Evolutionary conservation across 352 stramenopile genomes (phyloP), one percentile per base, ranked within the genome.

Genomic region (Phytophthora constricta): DNA sequence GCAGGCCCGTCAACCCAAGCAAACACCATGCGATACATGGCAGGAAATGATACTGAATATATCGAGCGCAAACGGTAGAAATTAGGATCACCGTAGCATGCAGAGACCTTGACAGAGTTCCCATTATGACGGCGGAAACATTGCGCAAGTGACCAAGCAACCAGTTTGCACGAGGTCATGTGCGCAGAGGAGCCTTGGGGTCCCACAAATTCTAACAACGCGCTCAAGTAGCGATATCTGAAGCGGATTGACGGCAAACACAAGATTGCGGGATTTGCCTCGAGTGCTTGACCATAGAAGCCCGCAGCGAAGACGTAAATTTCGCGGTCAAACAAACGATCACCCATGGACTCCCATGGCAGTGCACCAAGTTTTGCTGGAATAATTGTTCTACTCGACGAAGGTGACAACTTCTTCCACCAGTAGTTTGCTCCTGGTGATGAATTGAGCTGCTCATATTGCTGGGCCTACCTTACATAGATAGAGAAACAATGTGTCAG

Each of bases 291-390:
- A 0, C 16, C 34, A 28, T 79, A 80, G n/a, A 60, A 74, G 54
- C 80, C 77, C 7, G 65, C 72, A 11, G 77, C 70, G 55, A 82
- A 80, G 4, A 82, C 56, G 31, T 62, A 80, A 17, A 85, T 70
- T 41, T 70, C 54, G 11, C 50, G 28, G 11, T 65, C 57, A 39
- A 80, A 87, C 16, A 76, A 69, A 1, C 58, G 66, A 42, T 70
- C 54, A 3, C 45, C 78, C 43, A 77, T 72, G 25, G 37, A 54
- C 25, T 46, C 52, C 67, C 49, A 76, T 8, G 45, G 16, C 8
- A 27, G 14, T 1, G n/a, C 7, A n/a, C 31, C 9, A 17, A 27
- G 42, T 58, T 49, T 71, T 14, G 19, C 11, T 23, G 22, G 25
- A 33, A 28, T 33, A 13, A 25, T 20, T 9, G 22, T 41, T 11